A percentile compares a stretch with the other conserved stretches of the same genome.
phyloP scores from a whole-genome alignment of 129 eudicot species.

The Centaurea solstitialis region DNA sequence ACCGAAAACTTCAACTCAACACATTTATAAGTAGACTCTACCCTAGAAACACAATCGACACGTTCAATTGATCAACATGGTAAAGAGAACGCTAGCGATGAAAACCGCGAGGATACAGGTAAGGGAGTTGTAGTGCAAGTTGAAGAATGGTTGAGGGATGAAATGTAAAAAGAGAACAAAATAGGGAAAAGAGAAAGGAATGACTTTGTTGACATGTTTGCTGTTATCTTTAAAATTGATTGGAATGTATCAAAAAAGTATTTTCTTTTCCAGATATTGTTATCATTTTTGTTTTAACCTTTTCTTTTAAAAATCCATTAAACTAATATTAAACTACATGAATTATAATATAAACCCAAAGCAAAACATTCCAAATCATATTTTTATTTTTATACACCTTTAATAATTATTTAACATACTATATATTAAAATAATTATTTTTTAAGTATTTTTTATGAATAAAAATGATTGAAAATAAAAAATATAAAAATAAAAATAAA shows the following conservation, averaged over 20 bases:
- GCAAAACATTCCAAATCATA: not conserved
- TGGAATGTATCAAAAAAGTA: conserved; percentile 38
- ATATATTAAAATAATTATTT: not conserved
- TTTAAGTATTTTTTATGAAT: not conserved
- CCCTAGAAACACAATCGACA: not conserved
- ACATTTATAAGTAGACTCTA: no score
- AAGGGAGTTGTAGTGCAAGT: not conserved
- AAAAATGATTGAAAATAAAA: not conserved
- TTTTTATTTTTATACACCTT: not conserved
- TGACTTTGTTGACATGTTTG: conserved; percentile 39
- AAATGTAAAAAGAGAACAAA: conserved; percentile 1
- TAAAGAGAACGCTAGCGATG: not conserved
- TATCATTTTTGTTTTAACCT: conserved; percentile 24
- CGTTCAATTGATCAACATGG: not conserved
- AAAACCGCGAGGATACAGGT: not conserved
- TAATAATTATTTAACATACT: not conserved
- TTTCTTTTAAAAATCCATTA: conserved; percentile 2
- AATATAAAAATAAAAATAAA: no score
- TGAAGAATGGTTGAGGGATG: conserved; percentile 3
- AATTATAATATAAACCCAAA: not conserved
- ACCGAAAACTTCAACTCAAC: not conserved
- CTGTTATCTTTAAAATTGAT: conserved; percentile 43
- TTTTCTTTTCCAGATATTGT: conserved; percentile 34
- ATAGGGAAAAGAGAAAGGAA: conserved; percentile 16
- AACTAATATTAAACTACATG: not conserved